These are phyloP conservation scores for Ciborinia camelliae DNA, from an alignment of 2,329 filamentous ascomycete species.

Conservation along the genomic window DNA sequence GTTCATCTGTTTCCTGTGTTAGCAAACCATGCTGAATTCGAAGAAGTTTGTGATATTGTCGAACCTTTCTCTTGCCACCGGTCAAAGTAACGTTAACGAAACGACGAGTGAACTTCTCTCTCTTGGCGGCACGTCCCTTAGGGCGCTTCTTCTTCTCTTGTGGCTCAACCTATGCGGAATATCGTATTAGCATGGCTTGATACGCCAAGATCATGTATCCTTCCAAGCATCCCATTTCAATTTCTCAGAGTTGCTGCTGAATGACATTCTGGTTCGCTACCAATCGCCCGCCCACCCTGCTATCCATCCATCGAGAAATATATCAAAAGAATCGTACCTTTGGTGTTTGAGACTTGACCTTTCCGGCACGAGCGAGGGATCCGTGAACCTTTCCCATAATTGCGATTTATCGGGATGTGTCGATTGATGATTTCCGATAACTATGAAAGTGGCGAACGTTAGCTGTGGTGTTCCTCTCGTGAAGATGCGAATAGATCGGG, in stretches of 20 bases:
- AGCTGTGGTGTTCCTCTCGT: neutral
- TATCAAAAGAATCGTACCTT: slow-evolving; percentile 59
- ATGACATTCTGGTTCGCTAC: neutral
- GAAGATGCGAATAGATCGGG: neutral
- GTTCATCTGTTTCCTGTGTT: slow-evolving; percentile 63
- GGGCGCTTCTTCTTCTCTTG: slow-evolving; percentile 96
- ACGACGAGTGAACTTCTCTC: slow-evolving; percentile 91
- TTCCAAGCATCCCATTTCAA: neutral
- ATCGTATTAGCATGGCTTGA: slow-evolving; percentile 29
- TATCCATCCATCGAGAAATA: slow-evolving; percentile 10
- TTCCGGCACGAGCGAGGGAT: slow-evolving; percentile 92
- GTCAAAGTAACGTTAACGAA: slow-evolving; percentile 98
- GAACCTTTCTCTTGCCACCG: slow-evolving; percentile 96
- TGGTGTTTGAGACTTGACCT: slow-evolving; percentile 95
- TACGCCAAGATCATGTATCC: neutral
- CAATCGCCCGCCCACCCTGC: neutral
- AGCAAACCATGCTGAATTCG: slow-evolving; percentile 16
- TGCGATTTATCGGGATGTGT: slow-evolving; percentile 41
- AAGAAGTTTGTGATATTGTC: slow-evolving; percentile 2
- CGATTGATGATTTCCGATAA: slow-evolving; percentile 31
- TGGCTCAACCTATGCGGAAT: slow-evolving; percentile 65
- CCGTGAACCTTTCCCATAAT: slow-evolving; percentile 93
- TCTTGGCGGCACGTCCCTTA: slow-evolving; percentile 97
- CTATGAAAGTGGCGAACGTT: slow-evolving; percentile 27
- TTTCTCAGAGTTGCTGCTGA: neutral